Percentiles rank a stretch among this genome's conserved stretches.
phyloP scores from a whole-genome alignment of 768 basidiomycete species.

The Leccinum disarticulatum region DNA sequence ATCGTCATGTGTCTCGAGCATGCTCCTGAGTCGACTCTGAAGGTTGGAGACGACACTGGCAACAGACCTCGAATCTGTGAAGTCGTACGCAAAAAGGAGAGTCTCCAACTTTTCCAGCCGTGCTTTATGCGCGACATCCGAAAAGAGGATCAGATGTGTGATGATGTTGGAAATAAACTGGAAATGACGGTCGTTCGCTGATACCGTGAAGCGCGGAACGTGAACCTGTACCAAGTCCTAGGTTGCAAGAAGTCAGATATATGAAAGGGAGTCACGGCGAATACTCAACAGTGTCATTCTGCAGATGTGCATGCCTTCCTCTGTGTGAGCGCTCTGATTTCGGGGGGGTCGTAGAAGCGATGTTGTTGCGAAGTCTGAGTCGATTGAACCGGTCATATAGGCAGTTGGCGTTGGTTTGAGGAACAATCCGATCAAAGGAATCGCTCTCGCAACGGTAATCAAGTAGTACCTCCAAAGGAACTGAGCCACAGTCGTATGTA shows the following conservation, averaged over 20 bases:
- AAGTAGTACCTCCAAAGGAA: conserved; percentile 90
- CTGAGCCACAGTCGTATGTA: conserved; percentile 48
- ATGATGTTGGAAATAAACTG: conserved; percentile 84
- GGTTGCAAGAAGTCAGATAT: conserved; percentile 12
- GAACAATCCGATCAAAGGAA: conserved; percentile 86
- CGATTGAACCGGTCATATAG: conserved; percentile 96
- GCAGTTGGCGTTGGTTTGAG: conserved; percentile 81
- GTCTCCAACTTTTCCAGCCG: conserved; percentile 78
- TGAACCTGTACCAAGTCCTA: conserved; percentile 82
- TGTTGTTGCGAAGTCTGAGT: conserved; percentile 73
- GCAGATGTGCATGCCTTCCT: conserved; percentile 46
- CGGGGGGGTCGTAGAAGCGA: conserved; percentile 50
- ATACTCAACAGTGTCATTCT: conserved; percentile 59
- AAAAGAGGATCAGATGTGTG: conserved; percentile 84
- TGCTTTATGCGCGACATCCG: conserved; percentile 80
- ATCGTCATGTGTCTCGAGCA: conserved; percentile 50
- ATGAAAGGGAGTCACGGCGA: not conserved
- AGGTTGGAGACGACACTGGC: conserved; percentile 68
- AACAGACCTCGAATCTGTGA: conserved; percentile 72
- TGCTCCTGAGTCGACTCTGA: conserved; percentile 70
- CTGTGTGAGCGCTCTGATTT: conserved; percentile 37
- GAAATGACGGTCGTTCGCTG: conserved; percentile 81
- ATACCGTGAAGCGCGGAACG: conserved; percentile 84
- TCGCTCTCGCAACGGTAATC: conserved; percentile 80
- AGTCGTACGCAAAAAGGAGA: conserved; percentile 85